These are phyloP conservation scores for Pseudogymnoascus sp. DNA, from an alignment of 2,329 filamentous ascomycete species.

Conservation along the genomic window DNA sequence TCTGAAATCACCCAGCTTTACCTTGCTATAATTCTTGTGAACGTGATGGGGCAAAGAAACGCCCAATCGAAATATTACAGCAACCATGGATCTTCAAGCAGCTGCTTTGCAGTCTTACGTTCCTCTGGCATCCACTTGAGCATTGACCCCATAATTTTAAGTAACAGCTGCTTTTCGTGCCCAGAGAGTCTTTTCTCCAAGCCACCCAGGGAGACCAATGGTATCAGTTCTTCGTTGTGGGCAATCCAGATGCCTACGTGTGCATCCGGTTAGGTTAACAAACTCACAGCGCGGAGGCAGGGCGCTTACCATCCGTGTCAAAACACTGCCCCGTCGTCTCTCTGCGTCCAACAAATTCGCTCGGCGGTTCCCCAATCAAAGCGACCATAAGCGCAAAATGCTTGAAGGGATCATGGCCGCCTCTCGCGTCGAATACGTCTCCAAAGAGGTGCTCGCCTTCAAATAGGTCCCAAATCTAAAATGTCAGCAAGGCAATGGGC, in stretches of 20 bases:
- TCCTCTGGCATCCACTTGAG: slow-evolving; percentile 26
- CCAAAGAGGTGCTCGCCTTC: slow-evolving; percentile 13
- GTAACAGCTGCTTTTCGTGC: slow-evolving; percentile 24
- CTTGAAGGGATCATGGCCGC: slow-evolving; percentile 27
- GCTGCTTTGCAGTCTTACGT: slow-evolving; percentile 25
- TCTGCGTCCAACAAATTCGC: slow-evolving; percentile 18
- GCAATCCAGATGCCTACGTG: not conserved
- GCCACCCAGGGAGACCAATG: not conserved
- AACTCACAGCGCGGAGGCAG: not conserved
- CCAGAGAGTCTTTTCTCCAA: slow-evolving; percentile 12
- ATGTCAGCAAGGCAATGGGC: not conserved
- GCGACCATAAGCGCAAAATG: slow-evolving; percentile 36
- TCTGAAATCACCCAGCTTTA: too few species aligned
- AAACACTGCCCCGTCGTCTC: not conserved
- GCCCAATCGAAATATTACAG: not conserved
- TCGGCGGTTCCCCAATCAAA: slow-evolving; percentile 32
- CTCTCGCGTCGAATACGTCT: slow-evolving; percentile 3
- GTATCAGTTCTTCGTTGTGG: not conserved
- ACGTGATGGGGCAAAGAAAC: not conserved
- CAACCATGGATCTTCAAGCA: slow-evolving; percentile 22
- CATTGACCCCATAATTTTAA: slow-evolving; percentile 26
- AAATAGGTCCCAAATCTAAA: slow-evolving; percentile 13
- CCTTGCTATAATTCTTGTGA: too few species aligned
- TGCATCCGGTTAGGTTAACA: not conserved
- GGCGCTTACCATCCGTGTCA: not conserved